Evolutionary conservation across 78 protist species (phyloP).

Genomic region (Cavenderia fasciculata): DNA sequence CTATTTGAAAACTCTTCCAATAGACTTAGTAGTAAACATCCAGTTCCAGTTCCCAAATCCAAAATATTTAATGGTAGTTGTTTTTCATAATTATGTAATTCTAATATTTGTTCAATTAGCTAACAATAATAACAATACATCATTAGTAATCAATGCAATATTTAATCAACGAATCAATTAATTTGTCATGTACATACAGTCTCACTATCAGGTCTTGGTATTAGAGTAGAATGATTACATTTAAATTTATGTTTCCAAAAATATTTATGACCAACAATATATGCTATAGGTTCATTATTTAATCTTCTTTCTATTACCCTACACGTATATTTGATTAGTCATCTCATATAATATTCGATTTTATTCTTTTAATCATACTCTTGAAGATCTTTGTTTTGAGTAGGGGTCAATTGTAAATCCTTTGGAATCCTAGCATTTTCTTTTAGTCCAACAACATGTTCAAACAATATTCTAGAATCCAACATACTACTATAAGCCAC

Average conservation of each 20-base stretch:
- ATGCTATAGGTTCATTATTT: constrained; percentile 43
- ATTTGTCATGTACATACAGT: too few species aligned
- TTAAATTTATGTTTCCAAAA: constrained; percentile 60
- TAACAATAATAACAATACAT: not conserved
- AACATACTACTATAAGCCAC: constrained; percentile 5
- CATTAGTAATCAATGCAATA: not conserved
- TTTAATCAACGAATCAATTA: not conserved
- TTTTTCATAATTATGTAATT: not conserved
- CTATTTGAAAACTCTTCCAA: constrained; percentile 28
- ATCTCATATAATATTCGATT: not conserved
- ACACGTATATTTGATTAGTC: not conserved
- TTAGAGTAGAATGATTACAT: constrained; percentile 40
- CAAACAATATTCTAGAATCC: constrained; percentile 31
- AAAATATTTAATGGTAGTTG: not conserved
- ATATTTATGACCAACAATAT: constrained; percentile 55
- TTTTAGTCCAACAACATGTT: constrained; percentile 1
- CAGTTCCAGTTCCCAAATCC: constrained; percentile 72
- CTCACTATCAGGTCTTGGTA: constrained; percentile 70
- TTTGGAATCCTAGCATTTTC: constrained; percentile 6
- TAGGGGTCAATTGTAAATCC: not conserved
- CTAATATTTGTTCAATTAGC: constrained; percentile 30
- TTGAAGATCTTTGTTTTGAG: not conserved
- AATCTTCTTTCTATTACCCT: constrained; percentile 16
- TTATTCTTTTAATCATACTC: not conserved
- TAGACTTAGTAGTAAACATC: constrained; percentile 33